Base-by-base conservation (phyloP, 2,329 filamentous ascomycete genomes). In the Cercospora sp. region DNA sequence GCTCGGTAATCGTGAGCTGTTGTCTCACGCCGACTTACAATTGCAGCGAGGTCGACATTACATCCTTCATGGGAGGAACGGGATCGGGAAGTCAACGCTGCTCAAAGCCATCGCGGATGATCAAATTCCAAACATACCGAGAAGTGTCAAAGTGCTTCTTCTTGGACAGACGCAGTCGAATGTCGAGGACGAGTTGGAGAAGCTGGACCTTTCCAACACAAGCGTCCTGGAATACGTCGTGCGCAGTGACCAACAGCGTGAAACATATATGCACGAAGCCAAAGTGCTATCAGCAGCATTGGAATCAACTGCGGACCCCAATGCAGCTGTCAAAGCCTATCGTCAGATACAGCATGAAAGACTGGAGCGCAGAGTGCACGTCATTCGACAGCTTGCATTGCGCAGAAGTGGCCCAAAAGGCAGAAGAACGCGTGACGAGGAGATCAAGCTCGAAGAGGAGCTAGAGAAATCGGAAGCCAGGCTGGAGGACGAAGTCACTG, bases 21-120 rank as follows among this genome's bases (percentile, higher is more conserved):
- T 96, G 3, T 83, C 83, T 9, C 87, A 90, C 77, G 90, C 90
- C 1, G 89, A 88, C 66, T 80, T 96, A 40, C 87, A 89, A 26
- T 81, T 96, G 3, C 91, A 94, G 71, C 87, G 89, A 61, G 90
- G 91, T 0, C 84, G 88, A 57, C 85, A 91, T 69, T 96, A 96
- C 82, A 92, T 91, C 0, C 82, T 96, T 1, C 83, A 94, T 21
- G 93, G 92, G 0, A 85, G 91, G 6, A 96, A 96, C 79, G 92
- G 92, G 0, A 90, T 89, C 1, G 93, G 92, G 5, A 96, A 96
- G 77, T 94, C 91, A 3, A 94, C 91, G 0, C 80, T 94, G 6
- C 82, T 95, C 16, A 87, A 87, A 74, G 91, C 92, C 1, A 89
- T 96, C 72, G 90, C 89, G 4, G 89, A 93, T 69, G 92, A 92